Base-by-base conservation (phyloP, 1,284 basidiomycete species). In the Sphagnurus paluster region DNA sequence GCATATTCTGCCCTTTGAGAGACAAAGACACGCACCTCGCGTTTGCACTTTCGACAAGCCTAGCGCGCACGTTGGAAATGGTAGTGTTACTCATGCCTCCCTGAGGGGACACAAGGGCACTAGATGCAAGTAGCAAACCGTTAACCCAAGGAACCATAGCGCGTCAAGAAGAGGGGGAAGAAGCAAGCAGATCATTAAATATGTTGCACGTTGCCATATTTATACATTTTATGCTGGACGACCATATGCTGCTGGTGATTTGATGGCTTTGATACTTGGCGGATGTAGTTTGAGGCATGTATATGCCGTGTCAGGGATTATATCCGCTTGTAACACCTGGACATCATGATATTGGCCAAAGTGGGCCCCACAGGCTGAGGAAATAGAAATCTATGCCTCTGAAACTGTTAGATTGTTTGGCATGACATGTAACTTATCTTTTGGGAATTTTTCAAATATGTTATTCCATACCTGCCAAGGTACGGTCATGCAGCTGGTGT, bases 21-120 rank as follows among this genome's bases (percentile, higher is more conserved):
- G 21, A 21, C 29, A 11, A 29, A 32, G 21, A 21, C 14, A 35
- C 19, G 5, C 29, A 60, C 63, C 58, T 65, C 23, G 55, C 58
- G 23, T 56, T 48, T 28, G 58, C 56, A 33, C 55, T 57, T 43
- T 62, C 46, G 33, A 66, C 42, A 24, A 66, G 39, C 37, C 64
- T 63, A 21, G 54, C 34, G 11, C 62, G 60, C 25, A 64, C 61
- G 34, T 54, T 51, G 16, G 49, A 34, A 16, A 63, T 56, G 1
- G 57, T 60, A 10, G 37, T 39, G 42, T 58, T 54, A 17, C 51
- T 50, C 42, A 66, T 56, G 20, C 61, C 52, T 9, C 20, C 29
- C 23, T 47, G 46, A 23, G 35, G 13, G 11, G 41, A 24, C 8
- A 37, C 33, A 17, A 52, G 42, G 28, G 46, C 42, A 33, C 42